phyloP scores from a whole-genome alignment of 805 yeast species.

The Candida quercuum region DNA sequence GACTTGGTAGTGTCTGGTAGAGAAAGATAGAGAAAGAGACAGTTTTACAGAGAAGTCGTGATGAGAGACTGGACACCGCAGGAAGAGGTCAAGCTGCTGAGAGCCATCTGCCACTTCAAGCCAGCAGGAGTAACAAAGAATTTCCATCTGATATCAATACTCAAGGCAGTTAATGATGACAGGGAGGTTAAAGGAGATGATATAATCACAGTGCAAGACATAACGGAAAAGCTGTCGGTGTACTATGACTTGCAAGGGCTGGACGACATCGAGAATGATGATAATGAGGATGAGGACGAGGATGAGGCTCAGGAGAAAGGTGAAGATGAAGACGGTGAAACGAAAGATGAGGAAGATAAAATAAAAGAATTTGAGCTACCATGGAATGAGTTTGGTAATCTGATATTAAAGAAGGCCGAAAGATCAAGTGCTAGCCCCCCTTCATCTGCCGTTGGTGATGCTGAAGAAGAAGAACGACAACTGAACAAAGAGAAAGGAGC shows the following conservation, averaged over 20 bases:
- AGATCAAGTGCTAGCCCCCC: neutral
- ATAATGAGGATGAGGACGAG: slow-evolving; percentile 10
- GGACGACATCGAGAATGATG: slow-evolving; percentile 45
- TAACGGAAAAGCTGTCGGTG: slow-evolving; percentile 50
- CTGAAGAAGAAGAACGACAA: slow-evolving; percentile 3
- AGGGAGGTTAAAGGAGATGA: slow-evolving; percentile 24
- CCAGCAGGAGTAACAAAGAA: slow-evolving; percentile 52
- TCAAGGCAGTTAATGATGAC: slow-evolving; percentile 13
- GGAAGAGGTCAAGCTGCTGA: slow-evolving; percentile 57
- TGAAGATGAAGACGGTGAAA: slow-evolving; percentile 7
- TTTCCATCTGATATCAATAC: slow-evolving; percentile 32
- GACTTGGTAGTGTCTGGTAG: neutral
- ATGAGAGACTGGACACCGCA: slow-evolving; percentile 46
- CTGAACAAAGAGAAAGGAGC: slow-evolving; percentile 3
- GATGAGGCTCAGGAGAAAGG: slow-evolving; percentile 32
- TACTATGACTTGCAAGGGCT: slow-evolving; percentile 54
- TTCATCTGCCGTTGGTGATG: neutral
- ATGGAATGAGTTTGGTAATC: slow-evolving; percentile 38
- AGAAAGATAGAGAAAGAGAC: no score
- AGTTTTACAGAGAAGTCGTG: neutral
- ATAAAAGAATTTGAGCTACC: slow-evolving; percentile 31
- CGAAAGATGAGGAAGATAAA: slow-evolving; percentile 9
- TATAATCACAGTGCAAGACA: slow-evolving; percentile 36
- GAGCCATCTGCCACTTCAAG: slow-evolving; percentile 57
- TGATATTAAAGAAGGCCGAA: slow-evolving; percentile 2